These are phyloP conservation scores for Scenedesmus sp. DNA, from an alignment of 163 green algal species.

Conservation along the genomic window DNA sequence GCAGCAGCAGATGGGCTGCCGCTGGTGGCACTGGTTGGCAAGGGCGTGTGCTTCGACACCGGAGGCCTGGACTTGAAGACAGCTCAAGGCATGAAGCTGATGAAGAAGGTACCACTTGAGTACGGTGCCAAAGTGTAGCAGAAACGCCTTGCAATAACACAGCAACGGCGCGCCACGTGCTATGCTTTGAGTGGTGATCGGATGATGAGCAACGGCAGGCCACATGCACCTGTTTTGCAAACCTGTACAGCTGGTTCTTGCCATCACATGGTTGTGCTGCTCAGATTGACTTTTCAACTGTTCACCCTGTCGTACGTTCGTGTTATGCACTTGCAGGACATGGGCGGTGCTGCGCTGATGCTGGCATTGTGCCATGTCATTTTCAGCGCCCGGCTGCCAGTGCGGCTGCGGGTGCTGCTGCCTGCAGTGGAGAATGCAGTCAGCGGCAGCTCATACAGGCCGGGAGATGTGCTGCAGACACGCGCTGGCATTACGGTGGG, in stretches of 20 bases:
- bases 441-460: conserved; percentile 66
- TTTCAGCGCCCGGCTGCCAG: conserved; percentile 65
- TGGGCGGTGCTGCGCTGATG: conserved; percentile 77
- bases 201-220: too few relatives aligned
- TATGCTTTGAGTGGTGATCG: neutral
- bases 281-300: neutral
- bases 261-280: neutral
- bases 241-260: too few relatives aligned
- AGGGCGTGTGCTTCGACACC: conserved; percentile 81
- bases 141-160: neutral
- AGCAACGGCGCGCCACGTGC: neutral
- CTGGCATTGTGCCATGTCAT: conserved; percentile 71
- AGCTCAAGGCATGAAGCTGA: conserved; percentile 70
- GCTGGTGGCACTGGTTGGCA: conserved; percentile 66
- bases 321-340: conserved; percentile 63
- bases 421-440: conserved; percentile 80
- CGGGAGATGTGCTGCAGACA: conserved; percentile 74
- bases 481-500: conserved; percentile 74
- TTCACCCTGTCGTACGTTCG: neutral
- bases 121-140: neutral
- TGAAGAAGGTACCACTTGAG: conserved; percentile 72
- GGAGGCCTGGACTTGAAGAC: conserved; percentile 75
- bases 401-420: conserved; percentile 72
- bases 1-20: conserved; percentile 19
- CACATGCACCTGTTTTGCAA: too few relatives aligned